Percentiles rank a stretch among this genome's conserved stretches.
Conservation (phyloP, 768 basidiomycete species). For the Cystofilobasidium capitatum region DNA sequence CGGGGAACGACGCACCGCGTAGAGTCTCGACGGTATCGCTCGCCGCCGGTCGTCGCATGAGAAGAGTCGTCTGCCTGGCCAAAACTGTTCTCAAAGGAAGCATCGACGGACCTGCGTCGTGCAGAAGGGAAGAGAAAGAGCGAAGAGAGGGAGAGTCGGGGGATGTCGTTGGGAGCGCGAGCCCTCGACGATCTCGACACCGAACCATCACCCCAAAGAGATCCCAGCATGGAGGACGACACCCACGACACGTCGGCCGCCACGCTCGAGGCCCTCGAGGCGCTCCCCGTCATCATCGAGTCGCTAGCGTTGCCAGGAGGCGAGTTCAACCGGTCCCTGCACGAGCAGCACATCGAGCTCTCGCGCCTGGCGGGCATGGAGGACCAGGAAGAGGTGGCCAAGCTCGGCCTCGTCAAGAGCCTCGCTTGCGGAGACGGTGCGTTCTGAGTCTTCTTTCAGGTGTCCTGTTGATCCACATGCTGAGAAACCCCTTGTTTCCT, state of each 20-base stretch:
- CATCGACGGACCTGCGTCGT: neutral
- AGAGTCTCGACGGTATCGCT: constrained; percentile 12
- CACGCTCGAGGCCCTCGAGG: constrained; percentile 21
- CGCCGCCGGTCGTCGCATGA: neutral
- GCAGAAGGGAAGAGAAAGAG: neutral
- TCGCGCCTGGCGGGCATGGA: constrained; percentile 52
- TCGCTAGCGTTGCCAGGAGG: neutral
- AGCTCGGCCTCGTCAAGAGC: constrained; percentile 52
- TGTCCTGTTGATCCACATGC: neutral
- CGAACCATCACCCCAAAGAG: neutral
- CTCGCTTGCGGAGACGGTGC: constrained; percentile 23
- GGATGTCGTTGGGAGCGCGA: neutral
- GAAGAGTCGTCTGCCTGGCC: neutral
- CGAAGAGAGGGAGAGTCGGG: neutral
- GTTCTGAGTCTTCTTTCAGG: neutral
- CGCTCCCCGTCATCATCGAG: constrained; percentile 7
- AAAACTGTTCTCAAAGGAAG: neutral
- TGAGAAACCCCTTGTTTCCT: neutral
- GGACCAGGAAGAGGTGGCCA: constrained; percentile 52
- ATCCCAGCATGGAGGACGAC: neutral
- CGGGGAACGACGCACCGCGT: constrained; percentile 1
- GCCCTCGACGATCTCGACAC: neutral
- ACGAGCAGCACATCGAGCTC: constrained; percentile 58
- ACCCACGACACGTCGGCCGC: neutral
- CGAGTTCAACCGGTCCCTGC: constrained; percentile 46